A percentile compares a stretch with the other conserved stretches of the same genome.
Evolutionary conservation across 345 rosid species (phyloP).

Genomic region (Camelina sativa): DNA sequence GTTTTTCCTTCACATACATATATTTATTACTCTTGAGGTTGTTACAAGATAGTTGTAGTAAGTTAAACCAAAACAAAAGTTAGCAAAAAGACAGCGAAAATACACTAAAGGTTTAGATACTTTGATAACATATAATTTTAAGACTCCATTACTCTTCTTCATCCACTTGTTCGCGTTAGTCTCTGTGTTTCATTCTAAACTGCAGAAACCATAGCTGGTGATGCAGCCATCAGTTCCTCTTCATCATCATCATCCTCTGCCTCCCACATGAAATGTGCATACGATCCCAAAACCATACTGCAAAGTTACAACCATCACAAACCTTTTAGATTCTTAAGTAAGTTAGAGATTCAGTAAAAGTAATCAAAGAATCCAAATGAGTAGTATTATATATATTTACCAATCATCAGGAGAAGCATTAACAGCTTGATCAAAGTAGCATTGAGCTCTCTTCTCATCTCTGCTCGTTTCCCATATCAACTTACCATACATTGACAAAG

Average conservation of each 20-base stretch:
- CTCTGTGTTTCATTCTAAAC: conserved; percentile 36
- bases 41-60: conserved; percentile 18
- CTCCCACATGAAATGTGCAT: conserved; percentile 92
- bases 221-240: conserved; percentile 10
- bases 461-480: conserved; percentile 73
- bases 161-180: conserved; percentile 12
- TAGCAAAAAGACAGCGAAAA: conserved; percentile 29
- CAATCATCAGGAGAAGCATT: conserved; percentile 73
- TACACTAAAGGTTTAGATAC: conserved; percentile 6
- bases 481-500: conserved; percentile 70
- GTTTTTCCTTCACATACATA: conserved; percentile 11
- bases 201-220: conserved; percentile 51
- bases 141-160: conserved; percentile 14
- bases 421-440: conserved; percentile 76
- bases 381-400: conserved; percentile 11
- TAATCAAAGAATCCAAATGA: background rate
- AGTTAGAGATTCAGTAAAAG: background rate
- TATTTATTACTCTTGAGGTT: conserved; percentile 23
- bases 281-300: conserved; percentile 83
- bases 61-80: conserved; percentile 22
- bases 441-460: conserved; percentile 64
- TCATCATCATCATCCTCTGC: conserved; percentile 66
- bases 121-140: conserved; percentile 5
- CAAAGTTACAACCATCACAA: conserved; percentile 17
- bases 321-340: background rate